Evolutionary conservation across 257 asterid genomes (phyloP).

Genomic region (Rhazya stricta): DNA sequence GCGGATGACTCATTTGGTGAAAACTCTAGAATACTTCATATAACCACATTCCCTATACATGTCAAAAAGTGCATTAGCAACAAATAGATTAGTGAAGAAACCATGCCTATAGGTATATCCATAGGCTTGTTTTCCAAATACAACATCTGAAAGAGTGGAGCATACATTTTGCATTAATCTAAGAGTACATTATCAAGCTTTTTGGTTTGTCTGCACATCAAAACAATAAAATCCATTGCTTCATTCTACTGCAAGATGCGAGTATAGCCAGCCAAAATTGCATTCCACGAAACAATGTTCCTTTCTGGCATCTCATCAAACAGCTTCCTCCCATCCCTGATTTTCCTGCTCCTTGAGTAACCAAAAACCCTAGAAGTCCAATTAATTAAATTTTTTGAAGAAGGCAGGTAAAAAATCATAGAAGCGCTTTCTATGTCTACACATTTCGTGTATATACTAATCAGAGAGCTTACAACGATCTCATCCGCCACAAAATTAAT

Average conservation of each 20-base stretch:
- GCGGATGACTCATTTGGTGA: slow-evolving; percentile 40
- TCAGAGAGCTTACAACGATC: slow-evolving; percentile 54
- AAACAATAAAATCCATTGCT: slow-evolving; percentile 49
- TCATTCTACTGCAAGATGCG: slow-evolving; percentile 51
- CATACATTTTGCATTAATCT: slow-evolving; percentile 51
- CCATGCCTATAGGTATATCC: slow-evolving; percentile 60
- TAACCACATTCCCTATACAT: slow-evolving; percentile 76
- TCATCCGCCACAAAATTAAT: slow-evolving; percentile 42
- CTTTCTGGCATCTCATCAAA: slow-evolving; percentile 67
- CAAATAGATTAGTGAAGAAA: slow-evolving; percentile 35
- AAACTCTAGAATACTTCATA: slow-evolving; percentile 49
- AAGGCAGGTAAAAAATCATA: slow-evolving; percentile 40
- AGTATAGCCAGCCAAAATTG: slow-evolving; percentile 66
- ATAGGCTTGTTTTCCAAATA: slow-evolving; percentile 72
- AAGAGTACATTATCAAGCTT: slow-evolving; percentile 55
- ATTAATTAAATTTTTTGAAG: slow-evolving; percentile 44
- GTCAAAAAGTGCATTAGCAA: slow-evolving; percentile 62
- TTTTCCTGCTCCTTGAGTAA: slow-evolving; percentile 45
- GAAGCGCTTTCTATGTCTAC: slow-evolving; percentile 57
- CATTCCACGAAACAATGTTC: slow-evolving; percentile 66
- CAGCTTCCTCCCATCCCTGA: slow-evolving; percentile 46
- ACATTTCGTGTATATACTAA: slow-evolving; percentile 57
- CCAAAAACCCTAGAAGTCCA: slow-evolving; percentile 63
- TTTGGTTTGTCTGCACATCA: slow-evolving; percentile 40
- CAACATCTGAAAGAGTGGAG: slow-evolving; percentile 56